Evolutionary conservation across 768 basidiomycete species (phyloP), one percentile per base, ranked within the genome.

Genomic region (Naganishia vaughanmartiniae): DNA sequence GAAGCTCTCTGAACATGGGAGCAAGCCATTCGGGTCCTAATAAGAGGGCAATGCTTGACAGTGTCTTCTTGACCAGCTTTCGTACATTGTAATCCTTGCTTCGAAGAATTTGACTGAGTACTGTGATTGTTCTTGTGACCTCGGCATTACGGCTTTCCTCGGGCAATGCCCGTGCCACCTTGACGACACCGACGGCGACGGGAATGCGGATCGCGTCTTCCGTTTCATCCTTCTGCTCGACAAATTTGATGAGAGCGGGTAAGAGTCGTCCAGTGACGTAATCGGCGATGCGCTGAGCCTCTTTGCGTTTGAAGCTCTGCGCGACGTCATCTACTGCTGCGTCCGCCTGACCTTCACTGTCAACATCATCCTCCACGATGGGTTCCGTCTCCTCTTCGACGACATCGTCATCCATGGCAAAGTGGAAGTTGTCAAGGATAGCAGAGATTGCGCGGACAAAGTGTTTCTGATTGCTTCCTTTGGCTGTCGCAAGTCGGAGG

Each of bases 81-180:
- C 96, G 85, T 0, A 91, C 92, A 74, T 97, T 93, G 77, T 94
- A 92, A 17, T 93, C 93, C 74, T 87, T 89, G 79, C 92, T 96
- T n/a, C 92, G 89, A 48, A 99, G 84, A 45, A 90, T 89, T 76
- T 98, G 95, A 75, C 89, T 88, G 67, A 97, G 86, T 28, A 90
- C 87, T 1, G 92, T 97, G 71, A 98, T 77, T 15, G 97, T 83
- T 31, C 89, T 86, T 0, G 86, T 83, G 28, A 93, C 85, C 73
- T 96, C 92, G 0, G 86, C 83, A 39, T 89, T 86, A 12, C 88
- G 86, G 0, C 83, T 81, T 0, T 84, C 81, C 19, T 82, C 81
- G 0, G 96, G 94, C 31, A 98, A 86, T 76, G 91, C 87, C 72
- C 87, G 84, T 1, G 93, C 90, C 26, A 99, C 87, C 60, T 89